Evolutionary conservation across 139 green algal genomes (phyloP).

Genomic region (Chlamydomonas applanata): DNA sequence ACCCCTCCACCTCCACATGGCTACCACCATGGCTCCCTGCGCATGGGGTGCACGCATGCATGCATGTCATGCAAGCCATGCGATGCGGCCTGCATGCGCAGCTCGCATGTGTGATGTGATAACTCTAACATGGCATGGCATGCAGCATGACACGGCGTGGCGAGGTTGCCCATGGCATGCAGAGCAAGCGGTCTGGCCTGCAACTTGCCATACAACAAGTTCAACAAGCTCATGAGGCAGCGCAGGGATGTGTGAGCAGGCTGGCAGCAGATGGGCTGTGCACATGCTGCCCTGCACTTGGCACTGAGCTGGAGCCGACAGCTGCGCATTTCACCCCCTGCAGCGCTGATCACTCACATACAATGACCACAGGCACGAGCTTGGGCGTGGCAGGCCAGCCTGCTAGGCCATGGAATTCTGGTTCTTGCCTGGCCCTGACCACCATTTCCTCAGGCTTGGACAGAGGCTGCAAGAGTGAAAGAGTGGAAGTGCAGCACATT

Average conservation of each 20-base stretch:
- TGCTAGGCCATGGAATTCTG: slow-evolving; percentile 71
- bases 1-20: slow-evolving; percentile 90
- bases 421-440: slow-evolving; percentile 11
- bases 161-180: too few relatives aligned
- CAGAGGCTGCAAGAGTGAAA: slow-evolving; percentile 63
- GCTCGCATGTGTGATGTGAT: too few relatives aligned
- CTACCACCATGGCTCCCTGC: slow-evolving; percentile 85
- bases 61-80: background rate
- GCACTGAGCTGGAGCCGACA: background rate
- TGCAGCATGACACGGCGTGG: too few relatives aligned
- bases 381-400: slow-evolving; percentile 79
- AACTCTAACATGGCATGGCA: too few relatives aligned
- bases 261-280: too few relatives aligned
- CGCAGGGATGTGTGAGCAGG: background rate
- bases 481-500: too few relatives aligned
- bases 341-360: slow-evolving; percentile 63
- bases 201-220: background rate
- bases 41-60: background rate
- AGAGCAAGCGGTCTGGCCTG: too few relatives aligned
- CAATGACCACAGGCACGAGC: slow-evolving; percentile 82
- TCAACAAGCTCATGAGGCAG: background rate
- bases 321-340: background rate
- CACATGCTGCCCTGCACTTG: too few relatives aligned
- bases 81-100: too few relatives aligned
- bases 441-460: slow-evolving; percentile 29